Conservation (phyloP, 1,284 basidiomycete species). For the Termitomyces sp. region DNA sequence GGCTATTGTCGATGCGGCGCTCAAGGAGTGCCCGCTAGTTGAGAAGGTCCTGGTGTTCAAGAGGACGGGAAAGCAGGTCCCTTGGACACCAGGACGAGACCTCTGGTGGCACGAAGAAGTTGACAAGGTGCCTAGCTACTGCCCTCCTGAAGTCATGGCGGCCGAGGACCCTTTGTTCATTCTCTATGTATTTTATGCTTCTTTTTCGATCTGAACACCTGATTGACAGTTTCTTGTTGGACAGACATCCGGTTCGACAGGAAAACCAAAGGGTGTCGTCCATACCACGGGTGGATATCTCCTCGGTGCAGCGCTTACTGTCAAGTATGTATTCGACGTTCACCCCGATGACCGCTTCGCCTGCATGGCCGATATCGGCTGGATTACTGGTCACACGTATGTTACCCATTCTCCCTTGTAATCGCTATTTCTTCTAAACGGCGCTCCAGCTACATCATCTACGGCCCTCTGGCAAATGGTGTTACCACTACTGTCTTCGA, state of each 20-base stretch:
- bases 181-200: constrained; percentile 71
- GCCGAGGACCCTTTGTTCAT: constrained; percentile 97
- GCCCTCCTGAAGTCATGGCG: constrained; percentile 83
- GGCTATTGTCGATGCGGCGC: constrained; percentile 89
- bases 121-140: constrained; percentile 82
- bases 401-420: constrained; percentile 20
- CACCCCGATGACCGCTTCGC: constrained; percentile 91
- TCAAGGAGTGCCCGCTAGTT: constrained; percentile 81
- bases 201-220: constrained; percentile 5
- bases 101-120: constrained; percentile 96
- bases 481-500: constrained; percentile 94
- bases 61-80: constrained; percentile 82
- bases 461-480: constrained; percentile 91
- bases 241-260: constrained; percentile 91
- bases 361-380: constrained; percentile 99
- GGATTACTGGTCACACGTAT: constrained; percentile 97
- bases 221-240: neutral
- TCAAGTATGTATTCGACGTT: constrained; percentile 93
- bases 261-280: constrained; percentile 96
- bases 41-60: constrained; percentile 90
- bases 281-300: constrained; percentile 95
- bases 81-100: constrained; percentile 86
- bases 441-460: constrained; percentile 77
- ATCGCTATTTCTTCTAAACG: neutral
- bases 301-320: constrained; percentile 84